Evolutionary conservation across 495 filamentous ascomycete genomes (phyloP).

Genomic region (Tuber microsphaerosporum): DNA sequence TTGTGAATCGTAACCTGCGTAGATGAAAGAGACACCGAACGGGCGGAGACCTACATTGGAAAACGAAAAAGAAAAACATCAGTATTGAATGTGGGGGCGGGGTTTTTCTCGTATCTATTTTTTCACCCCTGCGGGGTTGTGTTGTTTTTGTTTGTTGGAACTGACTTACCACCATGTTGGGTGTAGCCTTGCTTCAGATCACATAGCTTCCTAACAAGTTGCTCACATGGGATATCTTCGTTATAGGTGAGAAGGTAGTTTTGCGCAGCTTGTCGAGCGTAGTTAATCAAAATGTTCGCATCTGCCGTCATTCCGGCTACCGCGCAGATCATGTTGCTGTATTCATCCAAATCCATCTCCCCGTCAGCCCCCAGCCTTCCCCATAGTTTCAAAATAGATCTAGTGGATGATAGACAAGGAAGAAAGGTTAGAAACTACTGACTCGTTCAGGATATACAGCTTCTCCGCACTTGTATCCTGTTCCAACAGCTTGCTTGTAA

Average conservation of each 20-base stretch:
- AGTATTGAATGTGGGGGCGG: conserved; percentile 20
- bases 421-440: conserved; percentile 39
- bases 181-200: conserved; percentile 99
- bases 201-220: conserved; percentile 92
- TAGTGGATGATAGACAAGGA: background rate
- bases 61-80: conserved; percentile 7
- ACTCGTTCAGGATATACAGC: conserved; percentile 99
- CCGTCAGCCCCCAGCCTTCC: background rate
- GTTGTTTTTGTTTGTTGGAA: conserved; percentile 6
- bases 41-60: conserved; percentile 65
- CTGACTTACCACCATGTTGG: conserved; percentile 66
- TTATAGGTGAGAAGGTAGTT: conserved; percentile 97
- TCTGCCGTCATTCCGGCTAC: conserved; percentile 99
- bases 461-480: conserved; percentile 99
- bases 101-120: conserved; percentile 5
- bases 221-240: conserved; percentile 98
- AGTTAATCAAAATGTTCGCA: conserved; percentile 99
- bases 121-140: conserved; percentile 23
- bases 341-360: conserved; percentile 4
- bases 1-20: conserved; percentile 91
- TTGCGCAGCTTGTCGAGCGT: conserved; percentile 91
- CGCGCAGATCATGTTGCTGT: conserved; percentile 98
- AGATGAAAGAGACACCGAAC: conserved; percentile 99
- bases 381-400: background rate
- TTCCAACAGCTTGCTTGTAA: conserved; percentile 97